phyloP scores from a whole-genome alignment of 106 monocot genomes.

The Triglochin maritima region DNA sequence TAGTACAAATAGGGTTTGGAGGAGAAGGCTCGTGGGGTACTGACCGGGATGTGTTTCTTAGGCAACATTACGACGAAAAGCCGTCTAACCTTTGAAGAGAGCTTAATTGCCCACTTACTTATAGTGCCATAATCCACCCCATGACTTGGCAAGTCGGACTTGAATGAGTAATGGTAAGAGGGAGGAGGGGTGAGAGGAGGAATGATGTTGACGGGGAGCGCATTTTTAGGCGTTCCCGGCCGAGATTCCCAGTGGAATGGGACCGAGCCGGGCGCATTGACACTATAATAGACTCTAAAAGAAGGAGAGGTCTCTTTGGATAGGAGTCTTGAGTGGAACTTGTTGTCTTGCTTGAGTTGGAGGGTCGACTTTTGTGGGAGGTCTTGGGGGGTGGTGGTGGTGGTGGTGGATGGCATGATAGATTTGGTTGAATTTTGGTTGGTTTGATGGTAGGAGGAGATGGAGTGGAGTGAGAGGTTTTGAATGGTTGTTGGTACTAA shows the following conservation, averaged over 20 bases:
- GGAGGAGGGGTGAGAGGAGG: slow-evolving; percentile 67
- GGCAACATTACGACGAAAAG: not conserved
- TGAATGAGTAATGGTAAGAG: slow-evolving; percentile 15
- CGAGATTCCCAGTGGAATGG: slow-evolving; percentile 69
- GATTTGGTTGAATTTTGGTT: too few relatives aligned
- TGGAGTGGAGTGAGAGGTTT: too few relatives aligned
- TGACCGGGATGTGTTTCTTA: not conserved
- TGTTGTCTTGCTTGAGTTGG: not conserved
- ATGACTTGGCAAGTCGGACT: not conserved
- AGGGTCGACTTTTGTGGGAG: not conserved
- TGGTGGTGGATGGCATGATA: not conserved
- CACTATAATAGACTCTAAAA: slow-evolving; percentile 48
- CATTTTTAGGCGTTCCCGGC: slow-evolving; percentile 56
- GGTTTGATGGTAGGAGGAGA: too few relatives aligned
- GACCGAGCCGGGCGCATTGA: slow-evolving; percentile 28
- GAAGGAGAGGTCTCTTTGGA: slow-evolving; percentile 32
- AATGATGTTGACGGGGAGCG: not conserved
- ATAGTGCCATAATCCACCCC: not conserved
- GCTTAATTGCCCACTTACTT: too few relatives aligned
- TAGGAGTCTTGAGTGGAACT: not conserved
- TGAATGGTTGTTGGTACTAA: too few relatives aligned
- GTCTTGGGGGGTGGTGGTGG: not conserved
- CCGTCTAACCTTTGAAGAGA: not conserved
- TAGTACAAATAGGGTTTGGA: not conserved
- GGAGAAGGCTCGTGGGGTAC: not conserved